Conservation (phyloP, 2,329 filamentous ascomycete genomes). For the Monascus ruber region DNA sequence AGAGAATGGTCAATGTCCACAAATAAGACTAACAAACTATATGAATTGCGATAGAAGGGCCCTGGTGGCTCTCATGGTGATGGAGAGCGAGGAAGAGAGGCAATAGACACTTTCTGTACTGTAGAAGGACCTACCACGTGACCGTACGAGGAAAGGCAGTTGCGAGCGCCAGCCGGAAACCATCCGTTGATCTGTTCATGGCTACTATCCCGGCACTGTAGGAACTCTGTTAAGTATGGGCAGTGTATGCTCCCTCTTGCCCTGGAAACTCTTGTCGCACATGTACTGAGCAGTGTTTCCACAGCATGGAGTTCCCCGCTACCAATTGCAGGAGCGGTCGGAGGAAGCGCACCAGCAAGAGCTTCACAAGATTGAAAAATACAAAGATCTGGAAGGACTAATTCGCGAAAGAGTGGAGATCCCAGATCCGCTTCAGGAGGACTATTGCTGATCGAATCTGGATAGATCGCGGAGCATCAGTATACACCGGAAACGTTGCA, state of each 20-base stretch:
- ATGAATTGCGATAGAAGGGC: not conserved
- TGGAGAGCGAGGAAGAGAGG: no score
- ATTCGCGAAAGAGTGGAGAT: slow-evolving; percentile 52
- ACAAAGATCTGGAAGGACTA: slow-evolving; percentile 57
- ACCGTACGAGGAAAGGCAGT: no score
- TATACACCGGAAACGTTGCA: slow-evolving; percentile 33
- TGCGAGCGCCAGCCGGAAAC: no score
- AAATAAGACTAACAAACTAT: not conserved
- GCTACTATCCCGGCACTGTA: no score
- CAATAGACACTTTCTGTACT: no score
- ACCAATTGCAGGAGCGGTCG: slow-evolving; percentile 49
- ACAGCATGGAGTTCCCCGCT: slow-evolving; percentile 76
- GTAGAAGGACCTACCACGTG: no score
- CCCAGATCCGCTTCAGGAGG: not conserved
- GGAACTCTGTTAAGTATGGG: slow-evolving; percentile 12
- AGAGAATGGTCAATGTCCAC: not conserved
- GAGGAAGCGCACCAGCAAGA: slow-evolving; percentile 62
- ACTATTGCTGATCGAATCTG: slow-evolving; percentile 5
- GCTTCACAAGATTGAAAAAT: slow-evolving; percentile 62
- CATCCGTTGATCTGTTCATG: no score
- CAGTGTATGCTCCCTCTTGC: slow-evolving; percentile 14
- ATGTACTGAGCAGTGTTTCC: slow-evolving; percentile 12
- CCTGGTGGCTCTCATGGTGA: not conserved
- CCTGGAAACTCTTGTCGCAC: not conserved
- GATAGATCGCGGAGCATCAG: slow-evolving; percentile 27